Percentiles rank a stretch among this genome's conserved stretches.
phyloP scores from a whole-genome alignment of 2,329 filamentous ascomycete genomes.

The Aspergillus brunneoviolaceus region DNA sequence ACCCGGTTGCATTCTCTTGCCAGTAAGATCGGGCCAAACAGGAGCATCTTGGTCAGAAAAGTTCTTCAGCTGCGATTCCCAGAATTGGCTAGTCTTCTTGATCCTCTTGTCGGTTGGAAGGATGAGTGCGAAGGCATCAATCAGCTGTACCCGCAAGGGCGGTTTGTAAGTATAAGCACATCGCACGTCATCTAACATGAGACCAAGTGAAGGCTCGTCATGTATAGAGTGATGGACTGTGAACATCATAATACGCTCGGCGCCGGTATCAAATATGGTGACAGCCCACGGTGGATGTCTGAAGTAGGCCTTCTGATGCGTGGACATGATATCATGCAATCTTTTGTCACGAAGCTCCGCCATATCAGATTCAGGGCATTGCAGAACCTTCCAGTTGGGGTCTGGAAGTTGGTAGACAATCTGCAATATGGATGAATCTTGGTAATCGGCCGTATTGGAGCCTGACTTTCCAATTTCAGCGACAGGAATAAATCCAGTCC shows the following conservation, averaged over 20 bases:
- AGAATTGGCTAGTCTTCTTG: conserved; percentile 23
- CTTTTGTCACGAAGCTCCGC: conserved; percentile 16
- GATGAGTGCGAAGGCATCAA: conserved; percentile 27
- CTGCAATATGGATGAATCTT: conserved; percentile 29
- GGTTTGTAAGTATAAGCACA: conserved; percentile 24
- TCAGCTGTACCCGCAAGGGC: conserved; percentile 27
- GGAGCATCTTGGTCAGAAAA: conserved; percentile 25
- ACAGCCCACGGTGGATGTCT: conserved; percentile 39
- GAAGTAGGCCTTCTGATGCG: conserved; percentile 31
- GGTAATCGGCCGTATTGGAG: neutral
- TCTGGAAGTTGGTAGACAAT: conserved; percentile 26
- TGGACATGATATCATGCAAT: conserved; percentile 24
- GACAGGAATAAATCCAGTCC: conserved; percentile 38
- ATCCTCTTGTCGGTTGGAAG: conserved; percentile 17
- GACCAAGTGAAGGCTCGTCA: conserved; percentile 33
- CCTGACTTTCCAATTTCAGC: conserved; percentile 21
- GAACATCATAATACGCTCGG: conserved; percentile 34
- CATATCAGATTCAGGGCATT: conserved; percentile 18
- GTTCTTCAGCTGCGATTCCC: conserved; percentile 24
- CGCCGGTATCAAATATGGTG: conserved; percentile 30
- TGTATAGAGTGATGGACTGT: conserved; percentile 38
- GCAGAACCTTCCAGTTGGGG: conserved; percentile 27
- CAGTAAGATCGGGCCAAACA: conserved; percentile 31
- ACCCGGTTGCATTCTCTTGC: conserved; percentile 17
- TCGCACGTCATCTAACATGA: conserved; percentile 29